Evolutionary conservation across 257 asterid species (phyloP), one percentile per base, ranked within the genome.

Genomic region (Scutellaria barbata): DNA sequence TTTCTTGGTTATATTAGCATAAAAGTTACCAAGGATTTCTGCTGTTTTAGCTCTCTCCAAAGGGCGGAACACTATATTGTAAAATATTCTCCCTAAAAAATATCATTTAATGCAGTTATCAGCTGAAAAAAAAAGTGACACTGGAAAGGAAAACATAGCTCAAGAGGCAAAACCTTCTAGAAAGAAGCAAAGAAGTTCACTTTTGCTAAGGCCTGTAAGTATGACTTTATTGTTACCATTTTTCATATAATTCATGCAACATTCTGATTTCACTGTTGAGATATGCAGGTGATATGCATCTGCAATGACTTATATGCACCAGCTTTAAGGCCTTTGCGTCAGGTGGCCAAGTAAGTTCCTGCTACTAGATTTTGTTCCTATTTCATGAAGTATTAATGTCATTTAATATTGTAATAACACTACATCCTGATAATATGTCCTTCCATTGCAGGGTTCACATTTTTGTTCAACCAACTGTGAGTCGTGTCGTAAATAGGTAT

Each of bases 251-350:
- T 11, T 51, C 59, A 56, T 71, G 72, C 74, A 33, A 53, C 66
- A 73, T 30, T 45, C 77, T 82, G 75, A 87, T 61, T 47, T 77
- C 65, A 62, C 39, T 70, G 55, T 42, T 82, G 55, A 67, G 54
- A 68, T 77, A 48, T 75, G 79, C 79, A 94, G 99, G 89, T 94
- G 73, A 95, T 95, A 72, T 95, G 99, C 68, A 92, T 95, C 69
- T 95, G 99, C 76, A 95, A 95, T 75, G 98, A 95, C 82, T 85
- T 95, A 72, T 95, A 95, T 81, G 93, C 89, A 37, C 95, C 98
- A 75, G 95, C 96, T 70, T 83, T 95, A 71, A 88, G 99, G 85
- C 87, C 89, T 74, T 77, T 95, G 77, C 99, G 99, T 53, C 96
- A 92, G 83, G 94, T 95, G 82, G 98, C 98, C 69, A 95, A 87